phyloP scores from a whole-genome alignment of 257 asterid species.

The Leptodermis oblonga region DNA sequence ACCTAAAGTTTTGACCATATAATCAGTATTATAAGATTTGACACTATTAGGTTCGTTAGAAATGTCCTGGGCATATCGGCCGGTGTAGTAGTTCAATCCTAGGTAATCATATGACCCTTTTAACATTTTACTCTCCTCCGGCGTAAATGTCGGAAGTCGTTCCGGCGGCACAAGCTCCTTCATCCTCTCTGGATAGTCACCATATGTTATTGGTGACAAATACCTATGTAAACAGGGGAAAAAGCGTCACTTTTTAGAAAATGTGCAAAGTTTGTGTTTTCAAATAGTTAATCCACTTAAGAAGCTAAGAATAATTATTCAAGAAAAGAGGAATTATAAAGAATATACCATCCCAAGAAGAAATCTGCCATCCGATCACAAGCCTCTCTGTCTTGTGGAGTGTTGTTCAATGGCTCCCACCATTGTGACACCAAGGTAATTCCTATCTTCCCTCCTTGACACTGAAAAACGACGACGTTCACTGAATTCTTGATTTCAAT shows the following conservation, averaged over 20 bases:
- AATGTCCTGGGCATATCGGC: slow-evolving; percentile 2
- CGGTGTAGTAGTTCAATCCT: slow-evolving; percentile 30
- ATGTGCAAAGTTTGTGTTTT: too few species aligned
- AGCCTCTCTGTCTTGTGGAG: slow-evolving; percentile 12
- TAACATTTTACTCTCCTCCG: slow-evolving; percentile 13
- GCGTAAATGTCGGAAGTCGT: slow-evolving; percentile 25
- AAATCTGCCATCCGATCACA: slow-evolving; percentile 23
- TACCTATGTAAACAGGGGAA: slow-evolving; percentile 12
- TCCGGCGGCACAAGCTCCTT: slow-evolving; percentile 9
- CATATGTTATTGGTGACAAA: slow-evolving; percentile 21
- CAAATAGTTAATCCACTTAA: too few species aligned
- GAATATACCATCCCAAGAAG: slow-evolving; percentile 37
- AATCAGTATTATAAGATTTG: slow-evolving; percentile 6
- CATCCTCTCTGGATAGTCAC: slow-evolving; percentile 27
- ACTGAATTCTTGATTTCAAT: background rate
- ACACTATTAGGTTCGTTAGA: background rate
- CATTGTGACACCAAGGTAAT: slow-evolving; percentile 39
- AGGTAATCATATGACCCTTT: slow-evolving; percentile 24
- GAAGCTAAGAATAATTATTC: background rate
- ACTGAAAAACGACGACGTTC: slow-evolving; percentile 15
- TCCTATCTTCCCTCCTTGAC: slow-evolving; percentile 48
- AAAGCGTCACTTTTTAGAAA: background rate
- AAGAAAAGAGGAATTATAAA: background rate
- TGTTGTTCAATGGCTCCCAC: slow-evolving; percentile 37
- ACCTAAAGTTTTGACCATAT: slow-evolving; percentile 2